These are phyloP conservation scores for Vaccinium vitisidaea DNA, from an alignment of 148 eudicot species.

Conservation along the genomic window DNA sequence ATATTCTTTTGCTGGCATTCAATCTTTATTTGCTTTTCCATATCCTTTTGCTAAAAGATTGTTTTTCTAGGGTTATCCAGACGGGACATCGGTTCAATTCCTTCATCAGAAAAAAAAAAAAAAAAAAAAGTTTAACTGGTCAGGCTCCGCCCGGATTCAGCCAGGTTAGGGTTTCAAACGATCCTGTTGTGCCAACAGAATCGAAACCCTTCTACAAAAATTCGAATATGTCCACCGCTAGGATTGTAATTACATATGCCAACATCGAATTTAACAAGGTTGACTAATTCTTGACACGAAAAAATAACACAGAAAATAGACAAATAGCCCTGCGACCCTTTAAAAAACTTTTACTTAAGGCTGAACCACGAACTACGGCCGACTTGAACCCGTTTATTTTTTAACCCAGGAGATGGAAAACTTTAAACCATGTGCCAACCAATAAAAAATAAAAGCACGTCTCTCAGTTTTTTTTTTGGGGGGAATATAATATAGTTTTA, in stretches of 20 bases:
- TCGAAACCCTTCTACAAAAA: background rate
- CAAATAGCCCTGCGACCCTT: background rate
- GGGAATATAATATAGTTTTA: background rate
- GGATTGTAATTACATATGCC: background rate
- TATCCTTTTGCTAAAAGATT: background rate
- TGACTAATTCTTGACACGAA: background rate
- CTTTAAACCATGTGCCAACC: background rate
- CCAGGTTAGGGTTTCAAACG: background rate
- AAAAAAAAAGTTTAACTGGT: background rate
- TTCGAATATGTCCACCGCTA: background rate
- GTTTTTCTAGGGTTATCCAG: background rate
- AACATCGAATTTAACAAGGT: background rate
- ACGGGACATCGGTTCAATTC: background rate
- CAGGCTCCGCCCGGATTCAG: background rate
- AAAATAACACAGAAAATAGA: background rate
- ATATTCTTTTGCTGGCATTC: background rate
- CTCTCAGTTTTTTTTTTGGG: background rate
- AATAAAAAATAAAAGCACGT: background rate
- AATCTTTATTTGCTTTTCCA: background rate
- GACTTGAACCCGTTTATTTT: background rate
- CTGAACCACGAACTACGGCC: background rate
- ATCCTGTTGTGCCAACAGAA: too few relatives aligned
- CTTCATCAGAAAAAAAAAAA: too few relatives aligned
- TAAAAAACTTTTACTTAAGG: background rate
- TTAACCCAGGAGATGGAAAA: background rate